phyloP scores from a whole-genome alignment of 2,329 filamentous ascomycete species.

The Elsinoe necatrix region DNA sequence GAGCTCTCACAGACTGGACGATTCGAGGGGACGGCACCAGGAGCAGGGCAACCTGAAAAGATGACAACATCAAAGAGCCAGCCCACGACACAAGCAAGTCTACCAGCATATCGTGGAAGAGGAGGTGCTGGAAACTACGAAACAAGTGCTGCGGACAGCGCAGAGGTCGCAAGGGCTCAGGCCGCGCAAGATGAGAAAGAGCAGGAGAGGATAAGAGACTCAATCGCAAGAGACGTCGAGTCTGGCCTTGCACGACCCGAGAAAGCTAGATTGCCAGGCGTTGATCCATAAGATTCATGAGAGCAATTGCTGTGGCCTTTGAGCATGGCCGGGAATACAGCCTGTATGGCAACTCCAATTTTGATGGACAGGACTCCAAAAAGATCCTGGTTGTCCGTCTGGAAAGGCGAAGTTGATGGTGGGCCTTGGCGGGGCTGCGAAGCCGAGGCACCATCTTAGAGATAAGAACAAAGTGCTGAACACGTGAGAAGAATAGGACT shows the following conservation, averaged over 20 bases:
- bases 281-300: conserved; percentile 18
- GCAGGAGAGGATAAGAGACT: conserved; percentile 25
- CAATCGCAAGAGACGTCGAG: conserved; percentile 36
- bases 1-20: conserved; percentile 33
- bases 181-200: conserved; percentile 25
- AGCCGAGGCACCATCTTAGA: neutral
- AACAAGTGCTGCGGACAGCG: conserved; percentile 28
- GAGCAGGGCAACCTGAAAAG: conserved; percentile 7
- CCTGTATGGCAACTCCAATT: neutral
- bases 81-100: neutral
- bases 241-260: conserved; percentile 33
- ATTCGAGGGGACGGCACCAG: conserved; percentile 25
- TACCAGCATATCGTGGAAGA: conserved; percentile 26
- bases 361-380: neutral
- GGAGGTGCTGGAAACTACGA: conserved; percentile 42
- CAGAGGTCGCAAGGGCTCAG: conserved; percentile 25
- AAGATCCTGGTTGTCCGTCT: neutral
- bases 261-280: conserved; percentile 32
- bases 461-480: too few relatives aligned
- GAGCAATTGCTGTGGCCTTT: neutral
- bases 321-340: conserved; percentile 5
- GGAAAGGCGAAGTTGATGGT: neutral
- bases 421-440: neutral
- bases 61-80: neutral
- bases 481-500: too few relatives aligned